Conservation (phyloP, 2,329 filamentous ascomycete genomes). For the Fusarium avenaceum region DNA sequence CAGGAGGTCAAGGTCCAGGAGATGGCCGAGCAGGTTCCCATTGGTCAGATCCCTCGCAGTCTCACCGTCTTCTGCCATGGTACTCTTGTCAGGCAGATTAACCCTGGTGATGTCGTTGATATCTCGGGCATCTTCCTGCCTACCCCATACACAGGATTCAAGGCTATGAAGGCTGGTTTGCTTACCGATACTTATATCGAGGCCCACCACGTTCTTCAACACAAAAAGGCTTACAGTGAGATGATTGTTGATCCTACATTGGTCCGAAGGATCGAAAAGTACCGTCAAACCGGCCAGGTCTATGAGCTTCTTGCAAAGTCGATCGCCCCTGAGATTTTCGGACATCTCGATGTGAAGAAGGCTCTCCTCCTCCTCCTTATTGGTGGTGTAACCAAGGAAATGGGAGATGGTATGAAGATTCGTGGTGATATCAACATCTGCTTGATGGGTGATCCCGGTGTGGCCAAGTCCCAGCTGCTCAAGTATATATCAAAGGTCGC, state of each 20-base stretch:
- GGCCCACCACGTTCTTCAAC: slow-evolving; percentile 91
- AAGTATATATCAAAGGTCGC: slow-evolving; percentile 99
- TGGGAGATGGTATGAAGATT: slow-evolving; percentile 98
- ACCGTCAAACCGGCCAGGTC: slow-evolving; percentile 87
- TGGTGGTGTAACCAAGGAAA: slow-evolving; percentile 94
- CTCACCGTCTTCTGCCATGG: slow-evolving; percentile 92
- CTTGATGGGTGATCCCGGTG: slow-evolving; percentile 99
- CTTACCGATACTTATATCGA: slow-evolving; percentile 97
- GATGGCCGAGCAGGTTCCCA: slow-evolving; percentile 98
- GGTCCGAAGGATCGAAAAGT: slow-evolving; percentile 85
- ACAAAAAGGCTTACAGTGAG: slow-evolving; percentile 98
- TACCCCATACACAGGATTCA: slow-evolving; percentile 98
- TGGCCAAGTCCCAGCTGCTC: slow-evolving; percentile 97
- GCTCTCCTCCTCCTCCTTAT: slow-evolving; percentile 95
- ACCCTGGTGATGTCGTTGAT: slow-evolving; percentile 94
- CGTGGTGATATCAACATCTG: slow-evolving; percentile 99
- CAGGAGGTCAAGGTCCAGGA: slow-evolving; percentile 99
- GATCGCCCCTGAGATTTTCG: slow-evolving; percentile 97
- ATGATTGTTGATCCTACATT: slow-evolving; percentile 86
- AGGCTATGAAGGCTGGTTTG: slow-evolving; percentile 95
- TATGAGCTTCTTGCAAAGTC: slow-evolving; percentile 97
- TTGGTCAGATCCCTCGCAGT: slow-evolving; percentile 94
- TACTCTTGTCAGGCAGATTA: slow-evolving; percentile 85
- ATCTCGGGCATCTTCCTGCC: slow-evolving; percentile 96
- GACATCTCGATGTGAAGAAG: slow-evolving; percentile 97